Percentiles rank a stretch among this genome's conserved stretches.
These are phyloP conservation scores for Solanum neorickii DNA, from an alignment of 257 asterid genomes.

Conservation along the genomic window DNA sequence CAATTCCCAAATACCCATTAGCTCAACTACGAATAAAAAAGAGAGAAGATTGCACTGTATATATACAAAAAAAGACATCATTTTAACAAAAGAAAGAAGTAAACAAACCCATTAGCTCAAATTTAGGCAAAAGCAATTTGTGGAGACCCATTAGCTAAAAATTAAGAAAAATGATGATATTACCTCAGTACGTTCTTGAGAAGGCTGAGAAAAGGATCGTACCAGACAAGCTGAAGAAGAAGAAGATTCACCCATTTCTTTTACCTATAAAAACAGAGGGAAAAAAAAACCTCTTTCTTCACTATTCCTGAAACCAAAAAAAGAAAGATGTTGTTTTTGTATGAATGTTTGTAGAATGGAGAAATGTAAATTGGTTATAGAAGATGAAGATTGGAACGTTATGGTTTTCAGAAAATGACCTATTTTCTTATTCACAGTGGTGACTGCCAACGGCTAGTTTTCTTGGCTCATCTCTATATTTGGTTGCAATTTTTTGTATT, in stretches of 20 bases:
- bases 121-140: not conserved
- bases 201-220: constrained; percentile 49
- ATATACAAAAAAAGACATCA: not conserved
- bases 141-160: not conserved
- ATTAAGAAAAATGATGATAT: not conserved
- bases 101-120: not conserved
- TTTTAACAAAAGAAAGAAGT: not conserved
- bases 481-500: not conserved
- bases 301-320: not conserved
- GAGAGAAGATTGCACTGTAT: not conserved
- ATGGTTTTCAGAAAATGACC: not conserved
- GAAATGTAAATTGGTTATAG: not conserved
- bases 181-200: constrained; percentile 46
- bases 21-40: not conserved
- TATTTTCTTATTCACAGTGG: not conserved
- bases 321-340: not conserved
- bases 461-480: not conserved
- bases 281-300: not conserved
- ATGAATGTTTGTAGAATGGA: not conserved
- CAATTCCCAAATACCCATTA: not conserved
- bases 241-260: constrained; percentile 37
- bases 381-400: not conserved
- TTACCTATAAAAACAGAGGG: not conserved
- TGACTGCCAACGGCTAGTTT: constrained; percentile 18
- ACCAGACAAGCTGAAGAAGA: constrained; percentile 39